Evolutionary conservation across 139 green algal genomes (phyloP).

Genomic region (Gonium pectorale): DNA sequence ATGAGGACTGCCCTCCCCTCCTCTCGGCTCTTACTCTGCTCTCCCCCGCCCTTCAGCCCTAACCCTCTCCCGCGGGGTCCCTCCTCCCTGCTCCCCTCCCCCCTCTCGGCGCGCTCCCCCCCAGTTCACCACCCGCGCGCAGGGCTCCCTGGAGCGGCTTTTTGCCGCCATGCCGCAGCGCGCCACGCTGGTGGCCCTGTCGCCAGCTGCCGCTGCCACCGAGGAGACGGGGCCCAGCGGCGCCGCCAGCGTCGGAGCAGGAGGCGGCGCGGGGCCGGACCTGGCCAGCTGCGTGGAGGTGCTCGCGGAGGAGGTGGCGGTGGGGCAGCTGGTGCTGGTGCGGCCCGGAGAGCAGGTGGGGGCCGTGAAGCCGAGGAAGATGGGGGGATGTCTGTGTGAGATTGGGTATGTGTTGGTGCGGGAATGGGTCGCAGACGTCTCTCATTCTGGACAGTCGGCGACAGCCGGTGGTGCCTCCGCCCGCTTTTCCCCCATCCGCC

Average conservation of each 20-base stretch:
- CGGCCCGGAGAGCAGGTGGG: constrained; percentile 79
- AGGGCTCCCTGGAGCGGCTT: constrained; percentile 74
- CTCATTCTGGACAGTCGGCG: too few species aligned
- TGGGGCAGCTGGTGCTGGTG: constrained; percentile 79
- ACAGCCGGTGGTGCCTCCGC: too few species aligned
- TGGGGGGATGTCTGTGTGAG: constrained; percentile 1
- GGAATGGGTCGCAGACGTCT: too few species aligned
- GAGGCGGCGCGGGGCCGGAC: constrained; percentile 4
- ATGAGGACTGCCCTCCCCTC: too few species aligned
- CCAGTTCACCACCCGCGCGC: constrained; percentile 69
- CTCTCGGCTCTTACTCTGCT: too few species aligned
- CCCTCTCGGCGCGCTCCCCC: background rate
- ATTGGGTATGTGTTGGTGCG: background rate
- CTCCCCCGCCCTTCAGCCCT: too few species aligned
- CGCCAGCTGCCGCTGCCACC: background rate
- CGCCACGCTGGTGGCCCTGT: constrained; percentile 70
- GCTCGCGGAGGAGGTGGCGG: constrained; percentile 52
- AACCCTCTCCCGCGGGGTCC: too few species aligned
- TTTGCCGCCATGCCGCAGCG: constrained; percentile 71
- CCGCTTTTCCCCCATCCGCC: too few species aligned
- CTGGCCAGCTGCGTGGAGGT: constrained; percentile 18
- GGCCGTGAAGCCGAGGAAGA: background rate
- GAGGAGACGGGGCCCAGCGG: background rate
- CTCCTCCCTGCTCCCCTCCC: background rate
- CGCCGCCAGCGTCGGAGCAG: background rate